These are phyloP conservation scores for Globisporangium takayamanum DNA, from an alignment of 352 stramenopile genomes.

Conservation along the genomic window DNA sequence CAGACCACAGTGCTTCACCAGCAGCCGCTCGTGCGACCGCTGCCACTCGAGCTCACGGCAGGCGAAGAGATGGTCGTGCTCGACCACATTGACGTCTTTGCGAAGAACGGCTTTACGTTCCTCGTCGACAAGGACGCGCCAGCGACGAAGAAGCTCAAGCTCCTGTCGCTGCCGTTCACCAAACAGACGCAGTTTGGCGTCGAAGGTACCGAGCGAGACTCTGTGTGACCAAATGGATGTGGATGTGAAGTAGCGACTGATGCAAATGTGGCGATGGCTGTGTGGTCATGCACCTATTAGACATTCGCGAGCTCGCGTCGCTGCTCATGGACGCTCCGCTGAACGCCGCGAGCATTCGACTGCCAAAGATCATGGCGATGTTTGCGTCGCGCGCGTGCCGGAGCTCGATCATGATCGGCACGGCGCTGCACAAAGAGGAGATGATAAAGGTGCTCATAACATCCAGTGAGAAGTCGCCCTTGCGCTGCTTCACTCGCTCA, in stretches of 20 bases:
- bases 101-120: conserved; percentile 92
- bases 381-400: conserved; percentile 95
- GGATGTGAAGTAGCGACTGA: not conserved
- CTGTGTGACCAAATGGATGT: not conserved
- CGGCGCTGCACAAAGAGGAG: conserved; percentile 85
- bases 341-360: conserved; percentile 51
- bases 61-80: conserved; percentile 93
- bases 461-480: not conserved
- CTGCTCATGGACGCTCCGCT: conserved; percentile 63
- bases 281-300: conserved; percentile 18
- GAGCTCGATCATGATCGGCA: conserved; percentile 96
- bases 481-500: not conserved
- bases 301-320: conserved; percentile 86
- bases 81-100: conserved; percentile 92
- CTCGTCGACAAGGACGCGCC: conserved; percentile 38
- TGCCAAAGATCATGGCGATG: conserved; percentile 95
- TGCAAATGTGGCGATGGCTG: not conserved
- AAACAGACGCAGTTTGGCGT: conserved; percentile 85
- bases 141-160: conserved; percentile 51
- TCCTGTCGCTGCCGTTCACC: conserved; percentile 81
- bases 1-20: conserved; percentile 91
- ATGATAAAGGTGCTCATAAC: conserved; percentile 80
- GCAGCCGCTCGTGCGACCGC: conserved; percentile 91
- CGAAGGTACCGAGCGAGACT: conserved; percentile 31
- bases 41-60: conserved; percentile 89